Conservation (phyloP, 371 early-diverging fungal species). For the Mortierella sp. region DNA sequence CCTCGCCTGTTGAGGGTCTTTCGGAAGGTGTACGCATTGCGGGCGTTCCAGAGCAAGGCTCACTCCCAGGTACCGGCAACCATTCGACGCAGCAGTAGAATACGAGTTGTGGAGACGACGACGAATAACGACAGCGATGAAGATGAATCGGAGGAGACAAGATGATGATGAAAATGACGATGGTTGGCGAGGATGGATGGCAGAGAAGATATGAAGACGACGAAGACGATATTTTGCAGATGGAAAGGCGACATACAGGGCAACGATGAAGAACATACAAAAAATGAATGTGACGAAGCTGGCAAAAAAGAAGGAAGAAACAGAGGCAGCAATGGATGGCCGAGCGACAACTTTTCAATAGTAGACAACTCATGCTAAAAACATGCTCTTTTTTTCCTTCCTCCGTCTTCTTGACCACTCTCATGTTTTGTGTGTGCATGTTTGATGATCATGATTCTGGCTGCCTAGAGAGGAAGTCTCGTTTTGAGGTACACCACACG, state of each 20-base stretch:
- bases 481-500: conserved; percentile 56
- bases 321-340: not conserved
- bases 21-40: conserved; percentile 43
- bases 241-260: not conserved
- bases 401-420: not conserved
- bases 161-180: not conserved
- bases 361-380: conserved; percentile 9
- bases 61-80: conserved; percentile 26
- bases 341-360: conserved; percentile 2
- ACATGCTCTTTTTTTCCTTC: not conserved
- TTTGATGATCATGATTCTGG: conserved; percentile 10
- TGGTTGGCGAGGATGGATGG: not conserved
- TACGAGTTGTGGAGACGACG: not conserved
- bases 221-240: not conserved
- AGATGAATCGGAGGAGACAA: not conserved
- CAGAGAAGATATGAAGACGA: not conserved
- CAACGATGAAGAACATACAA: not conserved
- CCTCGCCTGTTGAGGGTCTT: conserved; percentile 44
- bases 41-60: conserved; percentile 12
- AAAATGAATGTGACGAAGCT: not conserved
- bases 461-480: conserved; percentile 49
- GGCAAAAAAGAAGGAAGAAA: not conserved
- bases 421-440: not conserved
- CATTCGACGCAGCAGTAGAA: conserved; percentile 3
- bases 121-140: not conserved